A percentile compares a stretch with the other conserved stretches of the same genome.
phyloP scores from a whole-genome alignment of 2,329 filamentous ascomycete genomes.

The Ambrosiella beaveri region DNA sequence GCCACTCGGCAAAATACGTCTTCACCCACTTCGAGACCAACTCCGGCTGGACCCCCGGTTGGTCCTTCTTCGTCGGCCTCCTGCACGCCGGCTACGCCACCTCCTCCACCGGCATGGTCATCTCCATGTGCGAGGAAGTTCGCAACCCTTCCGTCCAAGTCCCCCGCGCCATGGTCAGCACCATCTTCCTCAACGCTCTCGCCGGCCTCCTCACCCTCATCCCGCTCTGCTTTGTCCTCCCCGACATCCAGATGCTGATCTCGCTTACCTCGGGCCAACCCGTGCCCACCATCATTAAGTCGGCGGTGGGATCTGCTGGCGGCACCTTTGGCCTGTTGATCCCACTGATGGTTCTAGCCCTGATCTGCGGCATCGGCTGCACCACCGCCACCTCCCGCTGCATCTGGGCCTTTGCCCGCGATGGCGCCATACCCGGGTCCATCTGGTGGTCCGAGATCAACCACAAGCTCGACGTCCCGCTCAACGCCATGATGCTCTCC shows the following conservation, averaged over 20 bases:
- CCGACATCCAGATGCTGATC: conserved; percentile 39
- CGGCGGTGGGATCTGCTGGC: conserved; percentile 41
- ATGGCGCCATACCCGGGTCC: conserved; percentile 50
- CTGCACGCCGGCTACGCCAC: conserved; percentile 58
- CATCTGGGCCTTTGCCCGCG: conserved; percentile 53
- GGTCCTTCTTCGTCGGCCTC: conserved; percentile 57
- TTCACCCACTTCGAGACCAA: conserved; percentile 51
- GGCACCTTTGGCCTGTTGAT: conserved; percentile 46
- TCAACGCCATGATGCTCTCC: conserved; percentile 57
- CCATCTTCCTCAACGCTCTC: conserved; percentile 48
- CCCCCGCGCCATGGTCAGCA: conserved; percentile 54
- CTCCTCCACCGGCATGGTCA: conserved; percentile 64
- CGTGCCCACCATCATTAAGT: conserved; percentile 45
- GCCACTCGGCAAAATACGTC: conserved; percentile 43
- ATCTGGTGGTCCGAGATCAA: conserved; percentile 44
- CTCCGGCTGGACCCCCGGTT: conserved; percentile 53
- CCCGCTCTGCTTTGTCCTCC: conserved; percentile 51
- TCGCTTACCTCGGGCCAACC: conserved; percentile 41
- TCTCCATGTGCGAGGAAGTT: conserved; percentile 64
- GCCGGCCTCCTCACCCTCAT: conserved; percentile 52
- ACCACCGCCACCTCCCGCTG: conserved; percentile 51
- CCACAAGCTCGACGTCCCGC: conserved; percentile 42
- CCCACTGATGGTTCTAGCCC: conserved; percentile 46
- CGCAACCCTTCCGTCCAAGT: conserved; percentile 48
- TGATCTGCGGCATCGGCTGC: conserved; percentile 53